Conservation (phyloP, 148 eudicot genomes). For the Arctostaphylos glauca region DNA sequence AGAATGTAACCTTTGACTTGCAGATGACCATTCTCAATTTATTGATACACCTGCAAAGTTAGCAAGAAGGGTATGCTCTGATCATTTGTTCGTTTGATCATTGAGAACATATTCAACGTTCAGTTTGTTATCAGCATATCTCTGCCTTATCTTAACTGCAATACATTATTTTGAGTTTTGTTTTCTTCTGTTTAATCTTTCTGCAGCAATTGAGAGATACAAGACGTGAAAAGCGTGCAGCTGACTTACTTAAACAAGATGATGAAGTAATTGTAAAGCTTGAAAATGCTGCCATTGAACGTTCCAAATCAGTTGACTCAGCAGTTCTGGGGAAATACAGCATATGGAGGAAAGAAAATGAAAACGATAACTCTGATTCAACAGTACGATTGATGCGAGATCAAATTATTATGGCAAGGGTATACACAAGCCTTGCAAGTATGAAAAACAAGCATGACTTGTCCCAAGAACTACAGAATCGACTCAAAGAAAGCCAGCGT, state of each 20-base stretch:
- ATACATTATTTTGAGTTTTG: not conserved
- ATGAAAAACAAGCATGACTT: slow-evolving; percentile 68
- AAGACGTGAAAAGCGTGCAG: slow-evolving; percentile 78
- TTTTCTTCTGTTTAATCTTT: slow-evolving; percentile 10
- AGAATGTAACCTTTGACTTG: slow-evolving; percentile 15
- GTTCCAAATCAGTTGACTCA: slow-evolving; percentile 89
- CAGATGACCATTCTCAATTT: slow-evolving; percentile 49
- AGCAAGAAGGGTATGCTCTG: slow-evolving; percentile 62
- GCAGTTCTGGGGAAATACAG: slow-evolving; percentile 93
- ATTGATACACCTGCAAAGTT: slow-evolving; percentile 63
- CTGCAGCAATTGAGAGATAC: slow-evolving; percentile 75
- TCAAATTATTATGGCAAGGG: slow-evolving; percentile 93
- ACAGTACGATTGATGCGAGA: slow-evolving; percentile 87
- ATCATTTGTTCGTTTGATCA: not conserved
- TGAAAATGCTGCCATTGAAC: slow-evolving; percentile 93
- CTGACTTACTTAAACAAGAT: slow-evolving; percentile 72
- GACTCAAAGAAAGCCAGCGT: slow-evolving; percentile 92
- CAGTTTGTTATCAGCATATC: not conserved
- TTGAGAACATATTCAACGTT: not conserved
- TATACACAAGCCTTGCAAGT: slow-evolving; percentile 77
- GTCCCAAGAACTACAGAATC: slow-evolving; percentile 70
- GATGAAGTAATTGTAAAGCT: slow-evolving; percentile 79
- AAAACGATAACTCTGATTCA: slow-evolving; percentile 83
- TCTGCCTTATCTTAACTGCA: not conserved
- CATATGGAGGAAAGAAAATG: slow-evolving; percentile 89